A percentile compares a stretch with the other conserved stretches of the same genome.
Conservation (phyloP, 768 basidiomycete genomes). For the Daedaleopsis nitida region DNA sequence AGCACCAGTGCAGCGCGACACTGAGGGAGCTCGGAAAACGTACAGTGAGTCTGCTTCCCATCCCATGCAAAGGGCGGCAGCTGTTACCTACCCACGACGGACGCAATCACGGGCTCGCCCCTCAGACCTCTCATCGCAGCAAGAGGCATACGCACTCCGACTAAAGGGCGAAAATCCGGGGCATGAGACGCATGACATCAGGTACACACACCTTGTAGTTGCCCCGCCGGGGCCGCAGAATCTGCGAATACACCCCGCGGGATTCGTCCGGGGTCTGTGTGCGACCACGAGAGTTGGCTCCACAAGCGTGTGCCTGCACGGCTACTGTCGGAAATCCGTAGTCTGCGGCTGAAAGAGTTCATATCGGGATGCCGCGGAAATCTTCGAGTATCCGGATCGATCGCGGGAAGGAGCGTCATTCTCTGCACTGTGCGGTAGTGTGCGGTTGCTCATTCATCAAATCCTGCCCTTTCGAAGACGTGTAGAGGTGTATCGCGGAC, state of each 20-base stretch:
- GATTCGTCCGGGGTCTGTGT: slow-evolving; percentile 4
- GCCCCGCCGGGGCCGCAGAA: slow-evolving; percentile 17
- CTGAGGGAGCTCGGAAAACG: no score
- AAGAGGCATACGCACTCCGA: neutral
- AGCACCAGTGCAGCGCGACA: neutral
- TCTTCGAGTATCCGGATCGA: no score
- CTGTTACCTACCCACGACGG: no score
- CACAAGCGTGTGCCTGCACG: neutral
- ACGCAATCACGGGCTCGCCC: no score
- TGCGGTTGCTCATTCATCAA: no score
- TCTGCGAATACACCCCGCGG: slow-evolving; percentile 10
- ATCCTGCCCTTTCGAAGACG: neutral
- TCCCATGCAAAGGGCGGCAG: no score
- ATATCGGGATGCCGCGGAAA: no score
- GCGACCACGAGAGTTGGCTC: neutral
- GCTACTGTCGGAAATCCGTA: neutral
- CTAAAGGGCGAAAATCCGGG: slow-evolving; percentile 4
- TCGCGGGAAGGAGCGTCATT: neutral
- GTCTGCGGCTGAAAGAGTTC: no score
- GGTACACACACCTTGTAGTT: neutral
- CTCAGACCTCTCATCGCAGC: no score
- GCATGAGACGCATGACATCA: neutral
- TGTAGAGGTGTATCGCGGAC: no score
- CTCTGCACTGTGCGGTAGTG: no score
- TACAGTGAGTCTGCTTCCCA: no score